Percentiles rank a stretch among this genome's conserved stretches.
These are phyloP conservation scores for Penicillium sp. DNA, from an alignment of 2,329 filamentous ascomycete species.

Conservation along the genomic window DNA sequence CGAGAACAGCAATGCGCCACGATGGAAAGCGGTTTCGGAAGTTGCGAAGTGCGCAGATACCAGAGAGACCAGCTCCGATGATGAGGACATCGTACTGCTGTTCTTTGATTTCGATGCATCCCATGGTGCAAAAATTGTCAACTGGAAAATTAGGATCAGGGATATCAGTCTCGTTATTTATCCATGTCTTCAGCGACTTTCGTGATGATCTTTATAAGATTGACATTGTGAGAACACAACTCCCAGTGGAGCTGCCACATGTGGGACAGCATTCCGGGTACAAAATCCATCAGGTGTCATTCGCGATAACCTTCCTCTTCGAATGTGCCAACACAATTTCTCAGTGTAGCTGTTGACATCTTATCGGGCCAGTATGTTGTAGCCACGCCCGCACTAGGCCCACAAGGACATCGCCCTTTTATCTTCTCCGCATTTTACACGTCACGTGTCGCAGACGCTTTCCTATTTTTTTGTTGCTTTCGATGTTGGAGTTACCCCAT, in stretches of 20 bases:
- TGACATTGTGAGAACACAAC: not conserved
- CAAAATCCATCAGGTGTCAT: not conserved
- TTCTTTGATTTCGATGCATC: slow-evolving; percentile 3
- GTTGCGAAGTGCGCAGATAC: slow-evolving; percentile 28
- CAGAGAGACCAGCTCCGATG: slow-evolving; percentile 47
- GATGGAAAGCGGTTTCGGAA: slow-evolving; percentile 12
- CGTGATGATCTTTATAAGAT: slow-evolving; percentile 9
- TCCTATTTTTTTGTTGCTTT: not conserved
- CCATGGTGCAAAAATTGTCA: slow-evolving; percentile 6
- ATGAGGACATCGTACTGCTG: slow-evolving; percentile 41
- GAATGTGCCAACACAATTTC: not conserved
- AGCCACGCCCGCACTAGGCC: not conserved
- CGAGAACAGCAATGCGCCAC: slow-evolving; percentile 14
- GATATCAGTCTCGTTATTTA: not conserved
- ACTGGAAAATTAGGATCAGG: not conserved
- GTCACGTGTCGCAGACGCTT: not conserved
- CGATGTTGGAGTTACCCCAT: too few relatives aligned
- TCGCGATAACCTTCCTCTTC: slow-evolving; percentile 10
- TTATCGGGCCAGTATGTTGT: not conserved
- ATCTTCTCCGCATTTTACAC: not conserved
- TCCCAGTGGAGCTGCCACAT: not conserved
- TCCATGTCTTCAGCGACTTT: not conserved
- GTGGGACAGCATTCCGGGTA: not conserved
- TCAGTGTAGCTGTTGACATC: not conserved
- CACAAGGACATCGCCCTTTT: not conserved